phyloP scores from a whole-genome alignment of 176 grass and related monocot genomes.

The Phragmites australis region DNA sequence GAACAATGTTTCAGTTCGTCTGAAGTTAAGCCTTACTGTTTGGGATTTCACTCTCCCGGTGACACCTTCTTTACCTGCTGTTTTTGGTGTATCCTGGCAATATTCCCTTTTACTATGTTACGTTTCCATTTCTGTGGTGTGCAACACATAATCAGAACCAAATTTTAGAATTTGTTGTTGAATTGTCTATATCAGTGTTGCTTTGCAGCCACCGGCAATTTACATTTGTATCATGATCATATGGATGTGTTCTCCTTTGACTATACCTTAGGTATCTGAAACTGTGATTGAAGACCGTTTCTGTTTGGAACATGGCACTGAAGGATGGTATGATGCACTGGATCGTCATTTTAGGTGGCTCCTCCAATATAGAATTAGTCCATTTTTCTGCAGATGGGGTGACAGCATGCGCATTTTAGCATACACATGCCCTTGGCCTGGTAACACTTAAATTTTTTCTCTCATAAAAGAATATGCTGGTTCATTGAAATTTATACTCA shows the following conservation, averaged over 20 bases:
- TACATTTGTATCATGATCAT: neutral
- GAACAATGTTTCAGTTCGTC: conserved; percentile 73
- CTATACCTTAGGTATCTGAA: conserved; percentile 77
- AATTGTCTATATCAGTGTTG: conserved; percentile 20
- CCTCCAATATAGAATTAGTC: conserved; percentile 91
- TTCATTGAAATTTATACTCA: conserved; percentile 26
- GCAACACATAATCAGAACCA: neutral
- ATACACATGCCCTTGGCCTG: conserved; percentile 98
- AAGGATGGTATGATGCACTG: conserved; percentile 88
- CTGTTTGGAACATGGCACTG: conserved; percentile 82
- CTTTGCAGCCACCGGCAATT: conserved; percentile 12
- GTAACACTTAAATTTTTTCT: conserved; percentile 40
- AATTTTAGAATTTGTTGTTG: conserved; percentile 14
- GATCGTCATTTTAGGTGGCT: conserved; percentile 95
- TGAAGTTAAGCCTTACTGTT: conserved; percentile 85
- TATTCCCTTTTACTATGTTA: conserved; percentile 32
- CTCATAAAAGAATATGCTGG: conserved; percentile 25
- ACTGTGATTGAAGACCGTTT: conserved; percentile 98
- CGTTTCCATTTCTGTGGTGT: conserved; percentile 20
- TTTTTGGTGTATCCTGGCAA: conserved; percentile 95
- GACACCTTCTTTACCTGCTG: conserved; percentile 95
- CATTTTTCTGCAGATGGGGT: conserved; percentile 99
- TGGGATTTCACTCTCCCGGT: conserved; percentile 97
- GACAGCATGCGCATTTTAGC: conserved; percentile 94
- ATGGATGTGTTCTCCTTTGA: conserved; percentile 50